Evolutionary conservation across 2,329 filamentous ascomycete species (phyloP), one percentile per base, ranked within the genome.

Genomic region (Chaetomiaceae sp.): DNA sequence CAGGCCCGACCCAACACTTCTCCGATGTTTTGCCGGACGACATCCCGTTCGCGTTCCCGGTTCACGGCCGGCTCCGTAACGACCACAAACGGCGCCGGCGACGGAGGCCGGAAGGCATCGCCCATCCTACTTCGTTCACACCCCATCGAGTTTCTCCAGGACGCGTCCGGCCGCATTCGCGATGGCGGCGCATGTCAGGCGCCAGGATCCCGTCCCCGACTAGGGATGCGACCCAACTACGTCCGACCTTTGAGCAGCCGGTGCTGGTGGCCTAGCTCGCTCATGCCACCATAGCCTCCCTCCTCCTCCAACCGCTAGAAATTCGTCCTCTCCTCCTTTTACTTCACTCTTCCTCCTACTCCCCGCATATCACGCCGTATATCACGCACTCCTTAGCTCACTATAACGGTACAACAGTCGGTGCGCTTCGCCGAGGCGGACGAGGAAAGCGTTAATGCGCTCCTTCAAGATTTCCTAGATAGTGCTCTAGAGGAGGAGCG

Each of bases 391-490:
- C 15, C 39, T 47, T 19, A 20, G 14, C 43, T 47, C 15, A 27
- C 27, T 4, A 53, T 47, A 12, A 47, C 36, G 37, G 43, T 42
- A 53, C 25, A 47, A 53, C 29, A 12, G 42, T 15, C 48, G 42
- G 45, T 25, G 37, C 52, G 46, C 53, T 52, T 55, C 53, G 52
- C 53, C 15, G 25, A n/a, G 29, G 44, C 11, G 22, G 48, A 48
- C 38, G 6, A 44, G 53, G 48, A 48, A 25, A 52, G 44, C 29
- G 38, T 51, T 29, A 51, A 55, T 52, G 23, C 22, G 36, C 47
- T 45, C 48, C 43, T 55, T 44, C 12, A 55, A 31, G 43, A 15
- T 40, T 55, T 44, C 9, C 23, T 37, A 9, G 37, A 15, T 9
- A 39, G 19, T 34, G 44, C 53, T 19, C 39, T 47, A 6, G 43